Conservation (phyloP, 305 asterid genomes). For the Lippia alba region DNA sequence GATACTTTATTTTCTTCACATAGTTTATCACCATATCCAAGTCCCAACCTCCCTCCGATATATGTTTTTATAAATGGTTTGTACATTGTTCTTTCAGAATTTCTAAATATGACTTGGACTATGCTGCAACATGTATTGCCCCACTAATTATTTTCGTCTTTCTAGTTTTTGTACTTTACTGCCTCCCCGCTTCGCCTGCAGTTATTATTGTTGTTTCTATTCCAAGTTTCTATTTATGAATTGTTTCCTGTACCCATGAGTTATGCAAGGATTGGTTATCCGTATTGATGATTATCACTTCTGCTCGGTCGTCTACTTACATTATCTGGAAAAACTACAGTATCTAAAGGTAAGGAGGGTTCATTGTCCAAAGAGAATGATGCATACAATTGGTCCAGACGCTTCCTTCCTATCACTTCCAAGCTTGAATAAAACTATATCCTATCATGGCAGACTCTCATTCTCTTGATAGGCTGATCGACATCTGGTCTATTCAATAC, state of each 20-base stretch:
- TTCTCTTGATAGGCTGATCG: slow-evolving; percentile 27
- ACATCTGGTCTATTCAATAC: slow-evolving; percentile 10
- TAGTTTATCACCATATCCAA: slow-evolving; percentile 8
- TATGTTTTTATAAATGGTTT: neutral
- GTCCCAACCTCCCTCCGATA: neutral
- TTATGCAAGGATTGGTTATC: slow-evolving; percentile 95
- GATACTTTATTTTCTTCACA: slow-evolving; percentile 1
- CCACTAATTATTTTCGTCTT: slow-evolving; percentile 26
- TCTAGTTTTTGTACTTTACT: too few relatives aligned
- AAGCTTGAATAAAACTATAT: slow-evolving; percentile 23
- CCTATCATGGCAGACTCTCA: slow-evolving; percentile 4
- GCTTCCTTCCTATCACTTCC: slow-evolving; percentile 38
- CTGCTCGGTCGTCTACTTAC: slow-evolving; percentile 96
- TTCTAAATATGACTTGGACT: slow-evolving; percentile 21
- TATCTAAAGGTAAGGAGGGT: slow-evolving; percentile 99
- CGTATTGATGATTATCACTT: slow-evolving; percentile 92
- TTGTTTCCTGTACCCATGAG: slow-evolving; percentile 59
- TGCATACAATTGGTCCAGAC: slow-evolving; percentile 99
- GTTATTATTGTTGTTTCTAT: slow-evolving; percentile 8
- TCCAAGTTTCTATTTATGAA: slow-evolving; percentile 3
- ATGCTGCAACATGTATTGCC: slow-evolving; percentile 27
- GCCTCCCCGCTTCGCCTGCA: slow-evolving; percentile 28
- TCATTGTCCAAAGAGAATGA: slow-evolving; percentile 94
- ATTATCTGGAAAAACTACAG: slow-evolving; percentile 99
- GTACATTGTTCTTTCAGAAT: slow-evolving; percentile 19